A percentile compares a stretch with the other conserved stretches of the same genome.
phyloP scores from a whole-genome alignment of 2,329 filamentous ascomycete genomes.

The Aulographum hederae region DNA sequence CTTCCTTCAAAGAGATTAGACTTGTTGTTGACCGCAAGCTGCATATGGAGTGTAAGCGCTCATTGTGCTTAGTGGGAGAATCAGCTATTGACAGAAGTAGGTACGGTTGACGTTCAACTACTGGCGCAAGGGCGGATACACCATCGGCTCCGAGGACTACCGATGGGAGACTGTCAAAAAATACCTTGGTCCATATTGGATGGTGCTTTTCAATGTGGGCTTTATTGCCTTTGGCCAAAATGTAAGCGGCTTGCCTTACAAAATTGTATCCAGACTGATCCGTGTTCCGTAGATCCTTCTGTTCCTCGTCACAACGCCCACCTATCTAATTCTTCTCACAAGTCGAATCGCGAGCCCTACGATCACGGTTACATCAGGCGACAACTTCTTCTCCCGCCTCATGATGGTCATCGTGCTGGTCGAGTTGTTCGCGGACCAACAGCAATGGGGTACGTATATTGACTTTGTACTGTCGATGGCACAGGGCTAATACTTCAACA shows the following conservation, averaged over 20 bases:
- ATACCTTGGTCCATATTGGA: conserved; percentile 42
- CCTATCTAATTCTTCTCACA: conserved; percentile 64
- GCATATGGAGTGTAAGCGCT: conserved; percentile 58
- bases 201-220: conserved; percentile 72
- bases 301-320: conserved; percentile 58
- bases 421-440: conserved; percentile 71
- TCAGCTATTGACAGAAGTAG: conserved; percentile 22
- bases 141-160: conserved; percentile 82
- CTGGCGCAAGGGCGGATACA: conserved; percentile 86
- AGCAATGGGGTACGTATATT: conserved; percentile 76
- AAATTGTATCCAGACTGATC: conserved; percentile 4
- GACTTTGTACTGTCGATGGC: no score
- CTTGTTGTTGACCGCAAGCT: conserved; percentile 38
- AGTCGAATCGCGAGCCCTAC: conserved; percentile 35
- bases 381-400: conserved; percentile 38
- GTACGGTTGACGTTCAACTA: conserved; percentile 85
- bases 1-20: conserved; percentile 55
- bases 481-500: conserved; percentile 13
- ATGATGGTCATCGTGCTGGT: conserved; percentile 41
- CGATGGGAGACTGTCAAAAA: conserved; percentile 66
- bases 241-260: conserved; percentile 15
- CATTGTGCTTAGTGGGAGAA: no score
- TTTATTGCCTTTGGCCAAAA: conserved; percentile 74
- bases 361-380: conserved; percentile 11
- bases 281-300: conserved; percentile 43